Evolutionary conservation across 139 green algal species (phyloP).

Genomic region (Trebouxia sp.): DNA sequence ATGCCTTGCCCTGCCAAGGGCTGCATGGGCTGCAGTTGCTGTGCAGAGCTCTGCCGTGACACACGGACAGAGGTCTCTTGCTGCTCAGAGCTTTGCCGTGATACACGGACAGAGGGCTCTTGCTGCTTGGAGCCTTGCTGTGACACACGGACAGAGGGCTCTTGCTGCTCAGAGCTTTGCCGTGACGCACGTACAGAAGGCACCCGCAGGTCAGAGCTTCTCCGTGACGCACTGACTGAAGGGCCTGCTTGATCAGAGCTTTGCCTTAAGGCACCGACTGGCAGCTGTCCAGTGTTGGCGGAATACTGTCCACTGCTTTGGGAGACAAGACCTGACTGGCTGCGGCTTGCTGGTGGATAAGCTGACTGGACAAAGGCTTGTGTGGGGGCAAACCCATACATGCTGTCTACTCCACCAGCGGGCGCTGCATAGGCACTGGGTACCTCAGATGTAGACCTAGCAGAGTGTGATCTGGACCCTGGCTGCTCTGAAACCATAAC

Average conservation of each 20-base stretch:
- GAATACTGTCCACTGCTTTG: background rate
- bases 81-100: no score
- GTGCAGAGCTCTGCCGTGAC: background rate
- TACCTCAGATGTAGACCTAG: background rate
- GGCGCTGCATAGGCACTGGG: background rate
- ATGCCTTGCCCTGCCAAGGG: background rate
- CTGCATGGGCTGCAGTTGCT: conserved; percentile 7
- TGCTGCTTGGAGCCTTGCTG: background rate
- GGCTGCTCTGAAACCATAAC: background rate
- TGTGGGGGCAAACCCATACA: background rate
- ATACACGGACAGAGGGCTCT: no score
- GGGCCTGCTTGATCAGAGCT: no score
- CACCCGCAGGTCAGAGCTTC: conserved; percentile 6
- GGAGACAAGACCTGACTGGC: background rate
- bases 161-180: no score
- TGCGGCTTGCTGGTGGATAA: background rate
- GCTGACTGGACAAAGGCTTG: background rate
- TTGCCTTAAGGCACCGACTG: no score
- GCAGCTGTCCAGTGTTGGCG: background rate
- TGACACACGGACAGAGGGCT: no score
- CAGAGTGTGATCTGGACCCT: background rate
- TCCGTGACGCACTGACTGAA: background rate
- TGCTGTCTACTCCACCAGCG: background rate
- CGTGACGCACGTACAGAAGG: no score
- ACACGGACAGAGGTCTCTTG: no score